phyloP scores from a whole-genome alignment of 2,329 filamentous ascomycete species.

The Plectosphaerella plurivora region DNA sequence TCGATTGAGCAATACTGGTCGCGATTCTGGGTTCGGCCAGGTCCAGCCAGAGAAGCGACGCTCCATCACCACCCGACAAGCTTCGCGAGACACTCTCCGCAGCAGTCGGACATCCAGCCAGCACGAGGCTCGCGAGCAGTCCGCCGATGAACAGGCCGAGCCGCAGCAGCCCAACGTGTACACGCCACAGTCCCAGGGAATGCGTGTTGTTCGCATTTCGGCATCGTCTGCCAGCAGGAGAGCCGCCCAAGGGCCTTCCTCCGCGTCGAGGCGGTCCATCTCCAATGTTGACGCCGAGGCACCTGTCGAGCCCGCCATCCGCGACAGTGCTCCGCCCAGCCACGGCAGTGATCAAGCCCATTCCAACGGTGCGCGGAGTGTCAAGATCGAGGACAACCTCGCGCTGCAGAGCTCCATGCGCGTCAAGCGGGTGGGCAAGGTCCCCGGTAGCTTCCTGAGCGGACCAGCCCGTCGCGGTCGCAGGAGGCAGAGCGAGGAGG shows the following conservation, averaged over 20 bases:
- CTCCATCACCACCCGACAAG: constrained; percentile 30
- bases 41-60: constrained; percentile 37
- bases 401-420: constrained; percentile 71
- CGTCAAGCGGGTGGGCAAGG: constrained; percentile 70
- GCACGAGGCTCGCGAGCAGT: constrained; percentile 34
- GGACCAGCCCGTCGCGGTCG: constrained; percentile 74
- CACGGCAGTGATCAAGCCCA: constrained; percentile 49
- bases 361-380: constrained; percentile 42
- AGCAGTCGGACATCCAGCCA: constrained; percentile 27
- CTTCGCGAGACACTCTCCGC: neutral
- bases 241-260: constrained; percentile 26
- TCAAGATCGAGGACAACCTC: constrained; percentile 55
- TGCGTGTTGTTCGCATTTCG: constrained; percentile 51
- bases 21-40: constrained; percentile 32
- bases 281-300: constrained; percentile 42
- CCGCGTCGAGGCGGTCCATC: constrained; percentile 28
- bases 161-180: constrained; percentile 38
- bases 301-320: constrained; percentile 45
- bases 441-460: constrained; percentile 72
- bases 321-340: constrained; percentile 39
- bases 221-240: constrained; percentile 43
- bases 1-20: constrained; percentile 48
- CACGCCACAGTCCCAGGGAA: constrained; percentile 43
- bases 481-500: constrained; percentile 63
- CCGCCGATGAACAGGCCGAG: constrained; percentile 30